Evolutionary conservation across 352 stramenopile species (phyloP).

Genomic region (Phytophthora uliginosa): DNA sequence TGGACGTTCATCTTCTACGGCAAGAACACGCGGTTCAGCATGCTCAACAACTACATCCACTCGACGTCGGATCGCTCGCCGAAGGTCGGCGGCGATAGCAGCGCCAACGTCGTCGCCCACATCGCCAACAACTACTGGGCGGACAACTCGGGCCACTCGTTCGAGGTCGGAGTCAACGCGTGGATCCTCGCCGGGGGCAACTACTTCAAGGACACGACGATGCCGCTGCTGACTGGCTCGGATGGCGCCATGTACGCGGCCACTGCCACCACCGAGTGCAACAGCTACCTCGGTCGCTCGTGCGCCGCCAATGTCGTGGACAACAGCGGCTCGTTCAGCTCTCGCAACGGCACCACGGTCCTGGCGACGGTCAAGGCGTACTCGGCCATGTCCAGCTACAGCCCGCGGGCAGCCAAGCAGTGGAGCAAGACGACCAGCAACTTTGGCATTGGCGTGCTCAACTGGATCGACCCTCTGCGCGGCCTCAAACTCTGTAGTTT

Average conservation of each 20-base stretch:
- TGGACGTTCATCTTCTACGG: constrained; percentile 49
- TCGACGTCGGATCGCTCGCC: constrained; percentile 36
- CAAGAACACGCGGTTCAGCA: constrained; percentile 39
- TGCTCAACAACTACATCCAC: constrained; percentile 50
- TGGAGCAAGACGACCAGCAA: constrained; percentile 26
- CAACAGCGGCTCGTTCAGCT: constrained; percentile 25
- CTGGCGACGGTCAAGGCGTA: constrained; percentile 26
- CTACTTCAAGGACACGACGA: constrained; percentile 44
- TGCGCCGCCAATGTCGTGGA: constrained; percentile 41
- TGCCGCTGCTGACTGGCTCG: constrained; percentile 18
- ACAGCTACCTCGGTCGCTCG: constrained; percentile 30
- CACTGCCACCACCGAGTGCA: constrained; percentile 22
- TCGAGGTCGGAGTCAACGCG: constrained; percentile 40
- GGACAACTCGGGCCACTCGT: constrained; percentile 46
- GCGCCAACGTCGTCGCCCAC: constrained; percentile 35
- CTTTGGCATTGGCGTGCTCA: constrained; percentile 37
- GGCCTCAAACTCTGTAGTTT: background rate
- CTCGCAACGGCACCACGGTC: constrained; percentile 24
- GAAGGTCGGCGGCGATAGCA: constrained; percentile 30
- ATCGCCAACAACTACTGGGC: constrained; percentile 47
- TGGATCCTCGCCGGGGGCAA: constrained; percentile 58
- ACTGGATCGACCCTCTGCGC: background rate
- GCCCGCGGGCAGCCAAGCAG: constrained; percentile 22
- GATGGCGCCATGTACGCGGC: constrained; percentile 28
- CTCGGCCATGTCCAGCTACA: constrained; percentile 17